These are phyloP conservation scores for Cladobotryum mycophilum DNA, from an alignment of 2,329 filamentous ascomycete genomes.

Conservation along the genomic window DNA sequence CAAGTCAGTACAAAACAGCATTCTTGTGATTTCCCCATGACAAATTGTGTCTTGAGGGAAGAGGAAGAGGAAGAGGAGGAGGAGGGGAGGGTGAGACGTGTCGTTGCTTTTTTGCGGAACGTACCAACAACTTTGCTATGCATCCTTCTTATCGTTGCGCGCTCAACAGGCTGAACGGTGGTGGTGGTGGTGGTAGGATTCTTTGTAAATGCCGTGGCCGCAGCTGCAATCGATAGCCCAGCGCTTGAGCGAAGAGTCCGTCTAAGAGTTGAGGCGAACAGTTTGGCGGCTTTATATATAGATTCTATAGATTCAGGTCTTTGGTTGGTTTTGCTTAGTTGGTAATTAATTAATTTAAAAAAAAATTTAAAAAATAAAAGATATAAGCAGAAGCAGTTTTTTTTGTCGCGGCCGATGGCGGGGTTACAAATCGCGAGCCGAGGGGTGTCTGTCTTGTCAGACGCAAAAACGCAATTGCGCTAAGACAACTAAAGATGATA, in stretches of 20 bases:
- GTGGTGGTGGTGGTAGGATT: slow-evolving; percentile 28
- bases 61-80: neutral
- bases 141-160: slow-evolving; percentile 60
- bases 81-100: neutral
- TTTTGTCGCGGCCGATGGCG: neutral
- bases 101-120: slow-evolving; percentile 29
- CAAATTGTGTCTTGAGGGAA: neutral
- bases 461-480: neutral
- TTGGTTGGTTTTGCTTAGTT: neutral
- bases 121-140: slow-evolving; percentile 87
- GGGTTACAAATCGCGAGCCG: neutral
- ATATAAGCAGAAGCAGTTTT: too few species aligned
- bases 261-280: slow-evolving; percentile 82
- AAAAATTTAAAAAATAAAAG: too few species aligned
- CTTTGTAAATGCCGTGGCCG: slow-evolving; percentile 56
- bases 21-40: neutral
- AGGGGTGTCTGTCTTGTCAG: neutral
- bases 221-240: slow-evolving; percentile 66
- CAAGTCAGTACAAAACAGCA: neutral
- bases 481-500: neutral
- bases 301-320: too few species aligned
- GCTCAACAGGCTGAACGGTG: slow-evolving; percentile 20
- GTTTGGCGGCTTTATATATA: slow-evolving; percentile 54
- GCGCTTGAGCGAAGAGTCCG: slow-evolving; percentile 70
- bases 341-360: too few species aligned